Conservation (phyloP, 805 yeast genomes). For the Metschnikowia bowlesiae region DNA sequence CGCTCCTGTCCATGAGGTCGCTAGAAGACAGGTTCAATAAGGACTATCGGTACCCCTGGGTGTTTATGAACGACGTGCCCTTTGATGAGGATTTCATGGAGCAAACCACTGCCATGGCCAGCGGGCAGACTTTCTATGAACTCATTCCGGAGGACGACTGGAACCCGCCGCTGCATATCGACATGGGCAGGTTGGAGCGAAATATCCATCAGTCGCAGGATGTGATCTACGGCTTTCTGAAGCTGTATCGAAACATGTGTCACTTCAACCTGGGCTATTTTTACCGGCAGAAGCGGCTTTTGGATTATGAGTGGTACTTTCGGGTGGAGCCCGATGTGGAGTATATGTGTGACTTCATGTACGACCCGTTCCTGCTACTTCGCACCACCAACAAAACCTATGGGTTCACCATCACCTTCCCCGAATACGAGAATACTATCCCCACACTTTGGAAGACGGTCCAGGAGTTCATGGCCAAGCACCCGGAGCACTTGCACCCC, state of each 20-base stretch:
- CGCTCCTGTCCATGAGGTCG: slow-evolving; percentile 46
- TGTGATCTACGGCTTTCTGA: slow-evolving; percentile 46
- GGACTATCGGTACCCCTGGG: slow-evolving; percentile 41
- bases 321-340: slow-evolving; percentile 58
- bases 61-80: slow-evolving; percentile 41
- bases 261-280: slow-evolving; percentile 68
- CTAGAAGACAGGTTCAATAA: slow-evolving; percentile 41
- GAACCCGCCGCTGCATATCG: slow-evolving; percentile 37
- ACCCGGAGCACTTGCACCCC: slow-evolving; percentile 44
- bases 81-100: slow-evolving; percentile 39
- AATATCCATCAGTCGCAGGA: slow-evolving; percentile 21
- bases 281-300: slow-evolving; percentile 42
- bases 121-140: slow-evolving; percentile 39
- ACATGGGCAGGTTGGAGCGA: slow-evolving; percentile 24
- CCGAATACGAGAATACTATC: slow-evolving; percentile 50
- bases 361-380: slow-evolving; percentile 48
- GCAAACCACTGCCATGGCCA: slow-evolving; percentile 42
- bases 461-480: slow-evolving; percentile 38
- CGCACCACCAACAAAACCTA: slow-evolving; percentile 41
- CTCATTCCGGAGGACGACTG: slow-evolving; percentile 38
- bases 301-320: slow-evolving; percentile 52
- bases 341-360: slow-evolving; percentile 52
- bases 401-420: slow-evolving; percentile 49
- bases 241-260: slow-evolving; percentile 61
- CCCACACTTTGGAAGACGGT: slow-evolving; percentile 50